Evolutionary conservation across 2,329 filamentous ascomycete genomes (phyloP).

Genomic region (Exserohilum rostratum): DNA sequence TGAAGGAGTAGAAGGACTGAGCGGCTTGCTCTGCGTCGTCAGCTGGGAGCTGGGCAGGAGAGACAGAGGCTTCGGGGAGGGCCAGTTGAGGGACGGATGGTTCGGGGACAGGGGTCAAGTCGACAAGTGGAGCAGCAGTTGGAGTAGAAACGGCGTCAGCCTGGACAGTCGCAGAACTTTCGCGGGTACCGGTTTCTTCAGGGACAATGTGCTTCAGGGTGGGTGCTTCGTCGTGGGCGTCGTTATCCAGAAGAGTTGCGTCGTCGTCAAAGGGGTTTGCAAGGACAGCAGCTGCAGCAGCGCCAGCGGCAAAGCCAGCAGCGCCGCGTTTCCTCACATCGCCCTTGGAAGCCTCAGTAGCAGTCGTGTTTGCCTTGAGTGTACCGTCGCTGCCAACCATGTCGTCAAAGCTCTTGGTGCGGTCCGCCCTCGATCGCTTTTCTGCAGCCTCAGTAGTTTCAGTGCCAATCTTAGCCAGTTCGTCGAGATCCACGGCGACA

Average conservation of each 20-base stretch:
- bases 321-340: slow-evolving; percentile 38
- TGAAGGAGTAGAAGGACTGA: slow-evolving; percentile 48
- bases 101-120: slow-evolving; percentile 37
- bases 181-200: slow-evolving; percentile 32
- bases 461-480: slow-evolving; percentile 44
- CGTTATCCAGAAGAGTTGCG: slow-evolving; percentile 51
- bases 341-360: slow-evolving; percentile 23
- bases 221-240: slow-evolving; percentile 39
- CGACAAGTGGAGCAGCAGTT: slow-evolving; percentile 33
- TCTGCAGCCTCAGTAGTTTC: slow-evolving; percentile 31
- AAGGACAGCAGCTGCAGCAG: slow-evolving; percentile 38
- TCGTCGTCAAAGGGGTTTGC: slow-evolving; percentile 56
- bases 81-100: slow-evolving; percentile 10
- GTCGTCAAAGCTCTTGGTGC: slow-evolving; percentile 48
- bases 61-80: slow-evolving; percentile 22
- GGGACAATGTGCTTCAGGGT: slow-evolving; percentile 37
- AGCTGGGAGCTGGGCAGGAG: slow-evolving; percentile 16
- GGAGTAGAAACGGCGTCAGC: slow-evolving; percentile 18
- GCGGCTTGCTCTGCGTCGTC: slow-evolving; percentile 28
- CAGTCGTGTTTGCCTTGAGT: slow-evolving; percentile 39
- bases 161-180: slow-evolving; percentile 40
- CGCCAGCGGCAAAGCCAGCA: slow-evolving; percentile 49
- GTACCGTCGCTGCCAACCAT: slow-evolving; percentile 50
- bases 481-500: slow-evolving; percentile 50
- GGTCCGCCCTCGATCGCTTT: slow-evolving; percentile 24